Evolutionary conservation across 768 basidiomycete species (phyloP).

Genomic region (Boletus tylopilopsis): DNA sequence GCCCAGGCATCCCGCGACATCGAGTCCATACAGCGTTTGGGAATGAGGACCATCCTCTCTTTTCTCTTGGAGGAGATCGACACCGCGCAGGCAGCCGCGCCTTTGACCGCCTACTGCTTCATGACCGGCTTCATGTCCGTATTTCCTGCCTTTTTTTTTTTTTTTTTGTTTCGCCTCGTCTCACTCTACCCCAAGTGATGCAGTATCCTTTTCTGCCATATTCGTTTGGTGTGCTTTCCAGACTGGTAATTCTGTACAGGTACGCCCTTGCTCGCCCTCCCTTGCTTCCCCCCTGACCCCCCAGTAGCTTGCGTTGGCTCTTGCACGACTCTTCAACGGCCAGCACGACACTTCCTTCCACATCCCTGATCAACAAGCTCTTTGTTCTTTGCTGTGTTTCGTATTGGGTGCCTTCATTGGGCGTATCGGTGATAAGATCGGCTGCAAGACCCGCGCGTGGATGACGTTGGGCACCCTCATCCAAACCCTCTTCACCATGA

Average conservation of each 20-base stretch:
- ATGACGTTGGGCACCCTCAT: slow-evolving; percentile 66
- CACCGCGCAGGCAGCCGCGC: slow-evolving; percentile 38
- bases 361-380: slow-evolving; percentile 77
- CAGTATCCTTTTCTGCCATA: slow-evolving; percentile 71
- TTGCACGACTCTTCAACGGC: slow-evolving; percentile 73
- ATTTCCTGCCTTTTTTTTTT: no score
- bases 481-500: slow-evolving; percentile 76
- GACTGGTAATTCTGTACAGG: slow-evolving; percentile 73
- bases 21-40: slow-evolving; percentile 6
- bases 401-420: slow-evolving; percentile 73
- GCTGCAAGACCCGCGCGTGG: slow-evolving; percentile 71
- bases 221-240: slow-evolving; percentile 88
- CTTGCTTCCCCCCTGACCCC: not conserved
- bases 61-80: slow-evolving; percentile 27
- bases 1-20: slow-evolving; percentile 7
- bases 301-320: slow-evolving; percentile 65
- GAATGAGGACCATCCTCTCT: slow-evolving; percentile 7
- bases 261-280: slow-evolving; percentile 16
- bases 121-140: slow-evolving; percentile 79
- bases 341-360: slow-evolving; percentile 61
- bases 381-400: slow-evolving; percentile 78
- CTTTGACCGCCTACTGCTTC: slow-evolving; percentile 64
- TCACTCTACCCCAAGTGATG: slow-evolving; percentile 43
- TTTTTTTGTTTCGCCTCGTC: not conserved
- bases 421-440: slow-evolving; percentile 80